Conservation (phyloP, 495 filamentous ascomycete genomes). For the Halenospora varia region DNA sequence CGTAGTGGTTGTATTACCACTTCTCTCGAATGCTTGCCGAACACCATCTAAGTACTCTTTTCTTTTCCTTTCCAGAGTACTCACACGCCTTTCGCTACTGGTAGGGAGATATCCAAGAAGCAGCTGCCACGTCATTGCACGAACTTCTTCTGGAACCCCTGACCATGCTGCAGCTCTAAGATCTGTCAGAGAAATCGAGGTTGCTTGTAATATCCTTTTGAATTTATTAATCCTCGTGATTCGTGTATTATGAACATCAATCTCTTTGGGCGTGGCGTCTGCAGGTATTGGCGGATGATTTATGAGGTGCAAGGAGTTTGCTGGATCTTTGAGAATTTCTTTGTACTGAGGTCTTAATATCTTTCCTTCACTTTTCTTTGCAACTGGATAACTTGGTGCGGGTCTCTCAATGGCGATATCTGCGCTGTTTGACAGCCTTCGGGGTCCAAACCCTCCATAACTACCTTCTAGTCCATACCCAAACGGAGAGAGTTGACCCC, state of each 20-base stretch:
- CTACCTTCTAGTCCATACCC: constrained; percentile 36
- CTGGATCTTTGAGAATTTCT: constrained; percentile 91
- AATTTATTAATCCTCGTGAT: constrained; percentile 98
- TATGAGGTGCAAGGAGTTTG: constrained; percentile 92
- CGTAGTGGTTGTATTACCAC: constrained; percentile 39
- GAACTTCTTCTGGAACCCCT: constrained; percentile 89
- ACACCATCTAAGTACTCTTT: constrained; percentile 98
- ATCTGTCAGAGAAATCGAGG: constrained; percentile 79
- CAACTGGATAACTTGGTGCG: constrained; percentile 79
- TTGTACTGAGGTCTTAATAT: constrained; percentile 96
- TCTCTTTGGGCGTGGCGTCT: constrained; percentile 76
- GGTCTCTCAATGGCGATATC: constrained; percentile 90
- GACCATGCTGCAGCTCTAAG: constrained; percentile 86
- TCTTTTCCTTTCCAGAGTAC: constrained; percentile 87
- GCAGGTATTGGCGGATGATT: constrained; percentile 73
- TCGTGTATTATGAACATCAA: constrained; percentile 79
- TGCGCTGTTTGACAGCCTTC: constrained; percentile 66
- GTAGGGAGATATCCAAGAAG: constrained; percentile 93
- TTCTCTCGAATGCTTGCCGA: constrained; percentile 86
- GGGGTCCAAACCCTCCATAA: constrained; percentile 19
- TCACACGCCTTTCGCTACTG: constrained; percentile 84
- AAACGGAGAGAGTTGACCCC: constrained; percentile 16
- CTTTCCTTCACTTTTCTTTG: constrained; percentile 87
- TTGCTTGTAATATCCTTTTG: constrained; percentile 89
- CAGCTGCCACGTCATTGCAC: constrained; percentile 97